Percentiles rank a stretch among this genome's conserved stretches.
These are phyloP conservation scores for Wallacemonas sp. DNA, from an alignment of 208 protist species.

Conservation along the genomic window DNA sequence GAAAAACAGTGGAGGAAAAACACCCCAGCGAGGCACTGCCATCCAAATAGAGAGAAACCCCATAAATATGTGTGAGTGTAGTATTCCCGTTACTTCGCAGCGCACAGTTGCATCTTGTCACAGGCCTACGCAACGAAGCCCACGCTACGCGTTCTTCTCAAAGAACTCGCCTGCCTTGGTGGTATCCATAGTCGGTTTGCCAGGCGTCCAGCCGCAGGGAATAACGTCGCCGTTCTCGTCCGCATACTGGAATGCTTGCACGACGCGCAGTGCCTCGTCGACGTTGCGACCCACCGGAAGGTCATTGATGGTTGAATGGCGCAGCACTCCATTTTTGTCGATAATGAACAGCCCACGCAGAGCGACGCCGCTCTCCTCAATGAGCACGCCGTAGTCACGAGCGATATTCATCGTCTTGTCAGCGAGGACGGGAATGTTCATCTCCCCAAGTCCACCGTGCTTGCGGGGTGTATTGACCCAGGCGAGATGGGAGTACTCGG, in stretches of 20 bases:
- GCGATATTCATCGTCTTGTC: conserved; percentile 95
- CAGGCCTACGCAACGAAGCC: too few relatives aligned
- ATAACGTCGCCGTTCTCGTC: conserved; percentile 96
- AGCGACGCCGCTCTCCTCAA: conserved; percentile 82
- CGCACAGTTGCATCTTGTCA: too few relatives aligned
- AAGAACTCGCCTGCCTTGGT: conserved; percentile 93
- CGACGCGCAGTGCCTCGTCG: conserved; percentile 95
- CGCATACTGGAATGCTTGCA: conserved; percentile 95
- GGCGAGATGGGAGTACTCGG: conserved; percentile 94
- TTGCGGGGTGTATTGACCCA: conserved; percentile 95
- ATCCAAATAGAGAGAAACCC: too few relatives aligned
- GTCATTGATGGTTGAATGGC: conserved; percentile 95
- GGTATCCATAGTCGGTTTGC: conserved; percentile 90
- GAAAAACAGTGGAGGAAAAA: too few relatives aligned
- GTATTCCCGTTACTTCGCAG: too few relatives aligned
- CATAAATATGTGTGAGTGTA: too few relatives aligned
- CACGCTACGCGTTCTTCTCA: conserved; percentile 62
- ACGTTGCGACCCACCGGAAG: conserved; percentile 94
- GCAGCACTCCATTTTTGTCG: conserved; percentile 91
- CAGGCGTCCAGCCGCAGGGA: conserved; percentile 94
- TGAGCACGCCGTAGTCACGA: conserved; percentile 94
- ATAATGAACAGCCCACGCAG: conserved; percentile 96
- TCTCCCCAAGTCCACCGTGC: conserved; percentile 95
- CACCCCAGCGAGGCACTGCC: too few relatives aligned
- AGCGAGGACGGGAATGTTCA: conserved; percentile 95